These are phyloP conservation scores for Penicillium sp. DNA, from an alignment of 2,329 filamentous ascomycete genomes.

Conservation along the genomic window DNA sequence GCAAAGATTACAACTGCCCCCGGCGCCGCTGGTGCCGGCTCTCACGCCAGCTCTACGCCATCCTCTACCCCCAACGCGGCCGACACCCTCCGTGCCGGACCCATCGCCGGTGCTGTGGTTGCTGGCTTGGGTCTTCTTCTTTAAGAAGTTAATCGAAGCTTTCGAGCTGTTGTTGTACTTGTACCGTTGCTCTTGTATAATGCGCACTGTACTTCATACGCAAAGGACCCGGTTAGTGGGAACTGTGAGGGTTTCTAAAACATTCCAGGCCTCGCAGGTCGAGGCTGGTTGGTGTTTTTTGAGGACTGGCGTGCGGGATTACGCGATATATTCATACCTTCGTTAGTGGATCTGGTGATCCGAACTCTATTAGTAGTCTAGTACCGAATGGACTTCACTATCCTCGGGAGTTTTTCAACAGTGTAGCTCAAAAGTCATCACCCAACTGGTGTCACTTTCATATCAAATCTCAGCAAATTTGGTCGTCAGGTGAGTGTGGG, in stretches of 20 bases:
- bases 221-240: not conserved
- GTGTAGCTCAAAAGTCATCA: too few species aligned
- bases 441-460: too few species aligned
- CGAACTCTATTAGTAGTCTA: not conserved
- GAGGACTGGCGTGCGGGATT: not conserved
- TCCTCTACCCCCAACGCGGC: constrained; percentile 23
- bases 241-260: not conserved
- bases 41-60: constrained; percentile 11
- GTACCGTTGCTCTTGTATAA: constrained; percentile 1
- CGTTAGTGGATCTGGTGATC: constrained; percentile 6
- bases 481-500: not conserved
- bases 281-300: not conserved
- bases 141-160: constrained; percentile 7
- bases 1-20: constrained; percentile 10
- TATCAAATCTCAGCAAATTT: too few species aligned
- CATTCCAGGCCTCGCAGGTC: not conserved
- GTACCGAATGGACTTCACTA: constrained; percentile 26
- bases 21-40: constrained; percentile 4
- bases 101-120: constrained; percentile 23
- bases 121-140: constrained; percentile 24
- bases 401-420: constrained; percentile 12
- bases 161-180: not conserved
- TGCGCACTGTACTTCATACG: constrained; percentile 5
- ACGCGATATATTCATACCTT: constrained; percentile 8
- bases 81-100: constrained; percentile 17